Evolutionary conservation across 2,329 filamentous ascomycete genomes (phyloP).

Genomic region (Colletotrichum orchidophilum): DNA sequence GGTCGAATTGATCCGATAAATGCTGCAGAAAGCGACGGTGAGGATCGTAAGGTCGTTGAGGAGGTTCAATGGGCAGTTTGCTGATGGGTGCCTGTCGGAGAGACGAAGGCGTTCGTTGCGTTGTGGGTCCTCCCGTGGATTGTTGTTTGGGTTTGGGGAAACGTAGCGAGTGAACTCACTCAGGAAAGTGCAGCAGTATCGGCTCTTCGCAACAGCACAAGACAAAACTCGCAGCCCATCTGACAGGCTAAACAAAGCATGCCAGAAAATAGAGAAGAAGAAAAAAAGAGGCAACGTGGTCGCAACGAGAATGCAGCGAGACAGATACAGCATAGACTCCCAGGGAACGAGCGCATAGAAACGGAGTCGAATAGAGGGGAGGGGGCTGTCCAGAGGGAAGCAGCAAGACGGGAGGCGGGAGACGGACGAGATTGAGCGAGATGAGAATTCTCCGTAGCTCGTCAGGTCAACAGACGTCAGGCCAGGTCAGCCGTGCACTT

Average conservation of each 20-base stretch:
- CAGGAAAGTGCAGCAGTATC: conserved; percentile 5
- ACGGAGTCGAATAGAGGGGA: not conserved
- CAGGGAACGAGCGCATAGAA: not conserved
- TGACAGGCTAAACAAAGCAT: not conserved
- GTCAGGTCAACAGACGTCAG: not conserved
- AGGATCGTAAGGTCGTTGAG: not conserved
- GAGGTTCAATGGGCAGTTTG: conserved; percentile 7
- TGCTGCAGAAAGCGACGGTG: conserved; percentile 18
- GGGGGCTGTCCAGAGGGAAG: not conserved
- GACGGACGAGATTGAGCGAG: not conserved
- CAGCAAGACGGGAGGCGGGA: not conserved
- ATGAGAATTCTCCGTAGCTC: not conserved
- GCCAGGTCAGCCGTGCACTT: conserved; percentile 4
- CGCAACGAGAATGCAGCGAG: not conserved
- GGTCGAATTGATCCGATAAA: conserved; percentile 17
- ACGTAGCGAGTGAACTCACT: not conserved
- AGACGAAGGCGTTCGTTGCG: conserved; percentile 23
- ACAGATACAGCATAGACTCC: not conserved
- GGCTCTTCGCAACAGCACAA: conserved; percentile 13
- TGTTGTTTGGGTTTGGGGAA: conserved; percentile 27
- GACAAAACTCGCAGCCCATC: conserved; percentile 3
- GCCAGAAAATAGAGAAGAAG: too few relatives aligned
- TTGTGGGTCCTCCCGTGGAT: conserved; percentile 21
- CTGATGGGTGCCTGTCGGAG: conserved; percentile 18
- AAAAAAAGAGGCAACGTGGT: not conserved